These are phyloP conservation scores for Zygosaccharomyces bisporus DNA, from an alignment of 805 yeast species.

Conservation along the genomic window DNA sequence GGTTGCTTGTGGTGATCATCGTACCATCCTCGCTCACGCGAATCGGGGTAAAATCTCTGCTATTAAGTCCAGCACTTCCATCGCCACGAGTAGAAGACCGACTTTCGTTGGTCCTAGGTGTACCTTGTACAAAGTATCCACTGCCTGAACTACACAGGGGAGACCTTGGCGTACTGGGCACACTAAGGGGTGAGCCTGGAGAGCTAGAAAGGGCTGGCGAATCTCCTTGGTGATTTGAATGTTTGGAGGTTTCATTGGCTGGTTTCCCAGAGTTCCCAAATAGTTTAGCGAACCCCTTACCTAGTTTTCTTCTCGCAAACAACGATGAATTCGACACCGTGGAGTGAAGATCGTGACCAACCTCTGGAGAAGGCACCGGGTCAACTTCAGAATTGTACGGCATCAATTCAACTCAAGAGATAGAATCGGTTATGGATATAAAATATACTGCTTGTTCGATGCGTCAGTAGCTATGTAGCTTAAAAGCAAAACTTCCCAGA, in stretches of 20 bases:
- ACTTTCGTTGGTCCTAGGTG: not conserved
- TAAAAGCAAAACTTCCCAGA: not conserved
- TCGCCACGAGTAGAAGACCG: not conserved
- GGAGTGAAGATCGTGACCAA: conserved; percentile 12
- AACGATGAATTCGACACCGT: conserved; percentile 13
- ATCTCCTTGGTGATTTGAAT: not conserved
- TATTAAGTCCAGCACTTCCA: not conserved
- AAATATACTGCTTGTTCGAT: not conserved
- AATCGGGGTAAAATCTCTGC: not conserved
- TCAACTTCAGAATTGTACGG: conserved; percentile 9
- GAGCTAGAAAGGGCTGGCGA: conserved; percentile 1
- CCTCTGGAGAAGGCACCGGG: conserved; percentile 8
- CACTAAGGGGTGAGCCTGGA: conserved; percentile 1
- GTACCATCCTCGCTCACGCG: conserved; percentile 5
- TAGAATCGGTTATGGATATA: not conserved
- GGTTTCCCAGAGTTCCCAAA: conserved; percentile 9
- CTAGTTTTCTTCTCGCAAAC: conserved; percentile 11
- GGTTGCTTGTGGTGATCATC: conserved; percentile 12
- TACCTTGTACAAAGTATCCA: conserved; percentile 1
- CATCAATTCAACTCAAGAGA: conserved; percentile 5
- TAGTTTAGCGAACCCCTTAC: conserved; percentile 12
- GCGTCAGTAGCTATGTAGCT: not conserved
- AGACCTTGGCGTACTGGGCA: conserved; percentile 1
- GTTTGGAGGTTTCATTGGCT: not conserved
- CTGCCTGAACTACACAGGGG: not conserved